Evolutionary conservation across 352 stramenopile species (phyloP), one percentile per base, ranked within the genome.

Genomic region (Nothophytophthora sp.): DNA sequence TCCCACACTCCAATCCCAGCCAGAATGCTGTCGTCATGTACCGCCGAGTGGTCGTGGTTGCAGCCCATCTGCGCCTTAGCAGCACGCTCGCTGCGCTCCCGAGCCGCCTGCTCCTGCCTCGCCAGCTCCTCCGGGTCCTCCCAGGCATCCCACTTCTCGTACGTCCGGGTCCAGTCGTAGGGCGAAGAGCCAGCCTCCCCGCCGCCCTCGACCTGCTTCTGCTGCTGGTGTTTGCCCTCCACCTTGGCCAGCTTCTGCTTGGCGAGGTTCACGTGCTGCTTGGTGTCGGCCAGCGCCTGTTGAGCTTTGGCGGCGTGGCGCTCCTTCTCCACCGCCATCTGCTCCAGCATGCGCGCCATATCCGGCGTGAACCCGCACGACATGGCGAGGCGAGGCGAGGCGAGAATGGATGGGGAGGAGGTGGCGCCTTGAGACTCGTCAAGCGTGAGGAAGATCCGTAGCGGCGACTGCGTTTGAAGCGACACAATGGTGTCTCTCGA

Each of bases 11-110:
- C n/a, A n/a, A n/a, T n/a, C n/a, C n/a, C n/a, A n/a, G n/a, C n/a
- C n/a, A n/a, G 29, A 53, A 15, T 30, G 1, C 15, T 27, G 29
- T 4, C 25, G 50, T 50, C 32, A 60, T 23, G 34, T 9, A 46
- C 63, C 20, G 84, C 81, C 42, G 84, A 95, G 65, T 95, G 84
- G 62, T 95, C 84, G 58, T 95, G 84, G 52, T 91, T 86, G 67
- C 84, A 95, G 25, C 75, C 67, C 34, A 73, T 72, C 22, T 85
- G 71, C 20, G 61, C 54, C 42, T 75, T 72, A 0, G 59, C 32
- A 1, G 76, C 74, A 0, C 78, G 75, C 39, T 84, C 76, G 19
- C 73, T 78, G 51, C 83, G 87, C 12, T 84, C 78, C 18, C 80
- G 60, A 29, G 78, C 74, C 23, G 76, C 68, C 46, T 86, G 69